These are phyloP conservation scores for Boletus bicolor DNA, from an alignment of 768 basidiomycete species.

Conservation along the genomic window DNA sequence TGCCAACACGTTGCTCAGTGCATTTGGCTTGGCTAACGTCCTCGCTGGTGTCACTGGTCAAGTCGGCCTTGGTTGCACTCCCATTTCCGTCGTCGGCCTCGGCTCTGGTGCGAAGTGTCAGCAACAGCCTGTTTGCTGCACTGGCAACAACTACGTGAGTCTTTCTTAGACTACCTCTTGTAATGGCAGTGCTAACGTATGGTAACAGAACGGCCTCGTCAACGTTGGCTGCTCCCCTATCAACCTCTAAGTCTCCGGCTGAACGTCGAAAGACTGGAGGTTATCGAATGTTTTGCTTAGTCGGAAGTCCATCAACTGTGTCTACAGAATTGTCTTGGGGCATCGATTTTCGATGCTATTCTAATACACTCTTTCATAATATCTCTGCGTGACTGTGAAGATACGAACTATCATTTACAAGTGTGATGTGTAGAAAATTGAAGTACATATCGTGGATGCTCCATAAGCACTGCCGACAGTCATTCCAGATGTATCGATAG, in stretches of 20 bases:
- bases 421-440: not conserved
- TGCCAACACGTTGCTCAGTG: not conserved
- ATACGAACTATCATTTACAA: too few species aligned
- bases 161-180: not conserved
- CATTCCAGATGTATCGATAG: not conserved
- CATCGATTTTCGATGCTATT: not conserved
- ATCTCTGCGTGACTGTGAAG: not conserved
- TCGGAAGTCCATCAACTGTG: not conserved
- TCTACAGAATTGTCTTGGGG: not conserved
- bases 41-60: not conserved
- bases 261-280: not conserved
- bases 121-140: constrained; percentile 14
- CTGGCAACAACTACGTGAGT: constrained; percentile 1
- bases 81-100: not conserved
- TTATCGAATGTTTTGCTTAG: not conserved
- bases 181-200: fast-evolving
- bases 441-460: too few species aligned
- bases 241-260: not conserved
- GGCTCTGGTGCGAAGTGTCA: not conserved
- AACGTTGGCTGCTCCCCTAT: constrained; percentile 8
- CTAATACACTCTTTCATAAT: not conserved
- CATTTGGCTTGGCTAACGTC: fast-evolving
- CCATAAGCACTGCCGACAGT: too few species aligned
- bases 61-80: constrained; percentile 1
- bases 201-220: constrained; percentile 4